Evolutionary conservation across 2,329 filamentous ascomycete genomes (phyloP), one percentile per base, ranked within the genome.

Genomic region (Chalara sp.): DNA sequence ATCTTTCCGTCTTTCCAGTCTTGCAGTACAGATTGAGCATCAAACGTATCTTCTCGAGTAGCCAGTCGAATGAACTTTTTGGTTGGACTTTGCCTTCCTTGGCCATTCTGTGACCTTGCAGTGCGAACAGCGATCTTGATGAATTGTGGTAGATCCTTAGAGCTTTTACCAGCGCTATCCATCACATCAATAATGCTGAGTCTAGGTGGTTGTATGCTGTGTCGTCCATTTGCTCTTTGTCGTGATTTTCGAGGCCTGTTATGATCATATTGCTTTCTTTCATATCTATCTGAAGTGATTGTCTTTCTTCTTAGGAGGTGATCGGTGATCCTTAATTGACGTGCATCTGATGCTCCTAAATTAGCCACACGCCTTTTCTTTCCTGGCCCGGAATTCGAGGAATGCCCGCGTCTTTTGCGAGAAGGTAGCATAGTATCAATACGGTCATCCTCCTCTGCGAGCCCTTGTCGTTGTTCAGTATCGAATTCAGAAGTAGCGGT

Each of bases 141-240:
- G 55, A 85, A 85, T 2, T 63, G 66, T 1, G 82, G 82, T 1
- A 79, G 29, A n/a, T 46, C 28, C 40, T 11, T 39, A 4, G 48
- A 44, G 21, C 39, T 33, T 11, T 41, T 31, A 10, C 28, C 35
- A 32, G 60, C 2, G 69, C 62, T 54, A 76, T 74, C 43, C 28
- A 49, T 69, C 28, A 82, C 74, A 63, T 85, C 81, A n/a, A 84
- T 61, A 50, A 85, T 83, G 56, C 81, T 76, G 21, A 85, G 69
- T 21, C 63, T 66, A 4, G 78, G 78, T n/a, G 75, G 67, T 5
- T 39, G 11, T 31, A 48, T 33, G 29, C 35, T 54, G 42, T 33
- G 40, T 5, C 32, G 21, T 10, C 28, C 37, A 30, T 6, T n/a
- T 21, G 21, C 21, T 21, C 21, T 21, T 21, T 21, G 21, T 21